phyloP scores from a whole-genome alignment of 2,329 filamentous ascomycete genomes.

The Colletotrichum euphorbiae region DNA sequence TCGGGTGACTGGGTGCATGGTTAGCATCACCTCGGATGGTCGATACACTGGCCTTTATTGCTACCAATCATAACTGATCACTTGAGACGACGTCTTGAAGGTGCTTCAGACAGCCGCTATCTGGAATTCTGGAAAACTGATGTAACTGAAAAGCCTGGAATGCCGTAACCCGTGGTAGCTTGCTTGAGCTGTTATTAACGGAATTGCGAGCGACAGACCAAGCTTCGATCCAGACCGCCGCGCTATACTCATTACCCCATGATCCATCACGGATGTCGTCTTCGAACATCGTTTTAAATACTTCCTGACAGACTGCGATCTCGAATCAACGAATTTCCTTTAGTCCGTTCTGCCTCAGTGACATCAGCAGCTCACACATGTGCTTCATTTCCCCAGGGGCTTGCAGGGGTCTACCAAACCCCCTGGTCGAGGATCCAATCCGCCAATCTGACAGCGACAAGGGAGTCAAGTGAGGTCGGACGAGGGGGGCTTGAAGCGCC shows the following conservation, averaged over 20 bases:
- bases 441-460: conserved; percentile 22
- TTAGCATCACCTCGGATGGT: conserved; percentile 25
- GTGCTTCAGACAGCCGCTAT: conserved; percentile 6
- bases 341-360: neutral
- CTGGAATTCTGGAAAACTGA: conserved; percentile 19
- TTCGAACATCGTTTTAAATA: too few species aligned
- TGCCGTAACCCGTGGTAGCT: neutral
- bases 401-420: conserved; percentile 29
- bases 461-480: conserved; percentile 17
- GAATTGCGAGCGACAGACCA: neutral
- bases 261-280: too few species aligned
- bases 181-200: neutral
- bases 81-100: conserved; percentile 6
- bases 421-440: conserved; percentile 13
- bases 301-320: too few species aligned
- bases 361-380: conserved; percentile 21
- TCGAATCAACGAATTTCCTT: too few species aligned
- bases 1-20: neutral
- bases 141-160: neutral
- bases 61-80: conserved; percentile 16
- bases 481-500: conserved; percentile 5
- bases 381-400: conserved; percentile 27
- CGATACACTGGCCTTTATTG: neutral
- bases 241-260: neutral
- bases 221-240: neutral